Percentiles rank a stretch among this genome's conserved stretches.
Evolutionary conservation across 2,329 filamentous ascomycete genomes (phyloP).

Genomic region (Aphanocladium album): DNA sequence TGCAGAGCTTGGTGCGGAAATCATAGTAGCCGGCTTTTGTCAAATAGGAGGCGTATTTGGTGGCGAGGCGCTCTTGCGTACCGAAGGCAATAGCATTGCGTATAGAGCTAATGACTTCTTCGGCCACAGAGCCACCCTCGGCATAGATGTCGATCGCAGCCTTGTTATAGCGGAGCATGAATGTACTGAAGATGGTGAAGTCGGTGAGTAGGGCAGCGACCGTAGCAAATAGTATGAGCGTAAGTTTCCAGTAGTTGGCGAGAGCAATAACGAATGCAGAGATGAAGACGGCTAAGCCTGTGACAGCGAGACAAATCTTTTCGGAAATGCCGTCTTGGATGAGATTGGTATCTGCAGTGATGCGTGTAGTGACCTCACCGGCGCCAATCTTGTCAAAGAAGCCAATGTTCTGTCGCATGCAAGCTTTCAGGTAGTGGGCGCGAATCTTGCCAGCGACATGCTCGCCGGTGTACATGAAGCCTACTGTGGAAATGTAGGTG

Average conservation of each 20-base stretch:
- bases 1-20: conserved; percentile 64
- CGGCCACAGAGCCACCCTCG: conserved; percentile 78
- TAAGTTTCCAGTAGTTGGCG: conserved; percentile 87
- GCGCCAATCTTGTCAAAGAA: conserved; percentile 92
- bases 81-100: conserved; percentile 90
- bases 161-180: conserved; percentile 79
- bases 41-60: conserved; percentile 76
- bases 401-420: conserved; percentile 82
- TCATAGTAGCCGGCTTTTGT: conserved; percentile 69
- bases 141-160: conserved; percentile 74
- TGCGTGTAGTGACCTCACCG: conserved; percentile 89
- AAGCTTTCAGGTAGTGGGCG: conserved; percentile 76
- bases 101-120: conserved; percentile 91
- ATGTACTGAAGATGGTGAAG: conserved; percentile 68
- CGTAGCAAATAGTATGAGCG: conserved; percentile 77
- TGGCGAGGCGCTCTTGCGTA: conserved; percentile 85
- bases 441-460: conserved; percentile 75
- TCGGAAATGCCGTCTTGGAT: conserved; percentile 92
- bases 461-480: conserved; percentile 84
- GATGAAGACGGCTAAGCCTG: conserved; percentile 75
- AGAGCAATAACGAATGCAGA: conserved; percentile 89
- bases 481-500: conserved; percentile 74
- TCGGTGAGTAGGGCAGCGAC: conserved; percentile 73
- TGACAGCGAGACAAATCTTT: conserved; percentile 74
- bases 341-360: conserved; percentile 89